phyloP scores from a whole-genome alignment of 495 filamentous ascomycete species.

The Penicillium cosmopolitanum region DNA sequence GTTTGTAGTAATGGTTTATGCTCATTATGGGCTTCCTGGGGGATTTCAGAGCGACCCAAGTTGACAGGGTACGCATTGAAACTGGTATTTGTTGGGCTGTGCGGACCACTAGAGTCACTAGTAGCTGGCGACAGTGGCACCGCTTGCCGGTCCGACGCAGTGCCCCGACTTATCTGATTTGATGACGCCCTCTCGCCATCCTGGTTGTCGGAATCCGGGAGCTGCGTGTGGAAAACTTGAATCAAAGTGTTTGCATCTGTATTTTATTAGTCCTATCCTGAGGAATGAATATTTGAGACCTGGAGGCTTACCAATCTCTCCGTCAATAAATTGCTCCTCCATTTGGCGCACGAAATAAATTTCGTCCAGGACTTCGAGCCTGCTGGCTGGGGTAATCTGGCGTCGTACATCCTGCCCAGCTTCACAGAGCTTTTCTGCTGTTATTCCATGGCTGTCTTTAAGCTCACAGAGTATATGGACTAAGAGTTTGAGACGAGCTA shows the following conservation, averaged over 20 bases:
- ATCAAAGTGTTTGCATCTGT: constrained; percentile 28
- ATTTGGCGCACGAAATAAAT: constrained; percentile 67
- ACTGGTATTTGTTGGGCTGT: constrained; percentile 22
- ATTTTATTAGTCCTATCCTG: constrained; percentile 3
- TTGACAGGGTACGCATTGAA: constrained; percentile 18
- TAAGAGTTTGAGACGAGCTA: constrained; percentile 64
- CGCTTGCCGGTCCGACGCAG: neutral
- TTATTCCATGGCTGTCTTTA: constrained; percentile 44
- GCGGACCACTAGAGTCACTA: constrained; percentile 31
- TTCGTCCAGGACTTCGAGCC: constrained; percentile 57
- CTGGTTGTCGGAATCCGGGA: constrained; percentile 10
- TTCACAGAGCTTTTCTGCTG: constrained; percentile 46
- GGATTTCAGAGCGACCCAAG: constrained; percentile 15
- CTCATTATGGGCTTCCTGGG: constrained; percentile 12
- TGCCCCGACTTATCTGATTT: neutral
- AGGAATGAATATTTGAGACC: too few species aligned
- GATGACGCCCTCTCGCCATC: neutral
- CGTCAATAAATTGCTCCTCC: constrained; percentile 63
- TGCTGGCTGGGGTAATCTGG: constrained; percentile 38
- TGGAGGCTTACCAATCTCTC: constrained; percentile 60
- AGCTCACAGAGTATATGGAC: constrained; percentile 63
- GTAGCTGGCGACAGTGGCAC: constrained; percentile 27
- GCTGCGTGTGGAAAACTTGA: constrained; percentile 27
- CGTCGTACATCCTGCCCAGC: constrained; percentile 47
- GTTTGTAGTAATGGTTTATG: constrained; percentile 16